Conservation (phyloP, 2,329 filamentous ascomycete species). For the Xylaria sp. region DNA sequence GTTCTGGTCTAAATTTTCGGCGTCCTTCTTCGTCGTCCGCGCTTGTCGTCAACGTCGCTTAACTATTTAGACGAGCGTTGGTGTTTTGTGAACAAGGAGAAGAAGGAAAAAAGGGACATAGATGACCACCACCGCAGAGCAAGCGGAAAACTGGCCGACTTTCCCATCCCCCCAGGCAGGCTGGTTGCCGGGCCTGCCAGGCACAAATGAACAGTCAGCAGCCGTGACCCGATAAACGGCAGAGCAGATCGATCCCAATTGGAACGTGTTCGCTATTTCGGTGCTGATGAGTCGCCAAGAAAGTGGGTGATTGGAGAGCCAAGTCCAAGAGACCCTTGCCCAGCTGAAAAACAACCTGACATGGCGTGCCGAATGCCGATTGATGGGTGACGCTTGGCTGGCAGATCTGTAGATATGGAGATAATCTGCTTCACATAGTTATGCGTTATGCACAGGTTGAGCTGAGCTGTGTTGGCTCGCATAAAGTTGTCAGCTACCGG, state of each 20-base stretch:
- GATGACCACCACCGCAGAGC: not conserved
- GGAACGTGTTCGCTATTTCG: not conserved
- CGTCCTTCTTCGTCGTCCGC: not conserved
- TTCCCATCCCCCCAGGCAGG: not conserved
- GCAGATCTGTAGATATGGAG: not conserved
- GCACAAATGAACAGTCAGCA: not conserved
- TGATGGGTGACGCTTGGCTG: not conserved
- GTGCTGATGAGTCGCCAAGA: not conserved
- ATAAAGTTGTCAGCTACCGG: too few relatives aligned
- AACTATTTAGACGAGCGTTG: not conserved
- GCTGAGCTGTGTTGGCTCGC: not conserved
- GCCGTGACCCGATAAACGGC: not conserved
- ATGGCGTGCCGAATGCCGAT: not conserved
- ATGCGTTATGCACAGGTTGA: not conserved
- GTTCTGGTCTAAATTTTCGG: not conserved
- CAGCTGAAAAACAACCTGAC: not conserved
- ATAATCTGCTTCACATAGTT: not conserved
- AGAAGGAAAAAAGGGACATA: not conserved
- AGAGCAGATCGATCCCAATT: not conserved
- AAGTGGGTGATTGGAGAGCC: not conserved
- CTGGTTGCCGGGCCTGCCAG: too few relatives aligned
- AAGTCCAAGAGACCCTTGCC: not conserved
- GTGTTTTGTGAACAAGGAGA: too few relatives aligned
- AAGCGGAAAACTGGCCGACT: not conserved
- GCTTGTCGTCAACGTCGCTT: not conserved